Evolutionary conservation across 2,329 filamentous ascomycete species (phyloP), one percentile per base, ranked within the genome.

Genomic region (Xylogone sp.): DNA sequence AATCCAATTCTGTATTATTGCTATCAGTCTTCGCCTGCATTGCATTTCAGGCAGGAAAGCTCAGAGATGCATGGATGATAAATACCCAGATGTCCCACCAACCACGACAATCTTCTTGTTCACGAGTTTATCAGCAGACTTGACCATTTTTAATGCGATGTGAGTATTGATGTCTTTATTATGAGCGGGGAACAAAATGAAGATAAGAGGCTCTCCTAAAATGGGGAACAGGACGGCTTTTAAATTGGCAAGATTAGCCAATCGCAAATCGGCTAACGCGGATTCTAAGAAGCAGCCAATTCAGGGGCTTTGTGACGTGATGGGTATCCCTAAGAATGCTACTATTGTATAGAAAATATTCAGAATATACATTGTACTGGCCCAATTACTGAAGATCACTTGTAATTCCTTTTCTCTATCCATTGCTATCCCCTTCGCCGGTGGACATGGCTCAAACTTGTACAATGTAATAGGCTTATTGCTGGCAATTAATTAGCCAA

Each of bases 71-170:
- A 21, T 20, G 20, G 29, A 18, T 3, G 39, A 18, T 47, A 53
- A 7, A 58, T 27, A 68, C 68, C 68, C 68, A 1, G 68, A 69
- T 2, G 67, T 65, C 10, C 68, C 69, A n/a, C 69, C 69, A 24
- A 70, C 63, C 16, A 70, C 64, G 48, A 65, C 63, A 16, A 70
- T 59, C 49, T 65, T 69, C 56, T 70, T 63, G 47, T 64, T 64
- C 0, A 57, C 58, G 34, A 70, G 65, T 50, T 69, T 70, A 21
- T 69, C 68, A 29, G 44, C 51, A 46, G 56, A 58, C 29, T 56
- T 60, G 19, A 52, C 54, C 54, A 59, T 57, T 9, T 42, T 52
- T 39, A 39, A 16, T 27, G 24, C 6, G 24, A 10, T 27, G 10
- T 10, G 24, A 27, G 24, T 10, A 6, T 27, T 10, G 5, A 6